phyloP scores from a whole-genome alignment of 2,329 filamentous ascomycete species.

The Nannizziopsis barbatae region DNA sequence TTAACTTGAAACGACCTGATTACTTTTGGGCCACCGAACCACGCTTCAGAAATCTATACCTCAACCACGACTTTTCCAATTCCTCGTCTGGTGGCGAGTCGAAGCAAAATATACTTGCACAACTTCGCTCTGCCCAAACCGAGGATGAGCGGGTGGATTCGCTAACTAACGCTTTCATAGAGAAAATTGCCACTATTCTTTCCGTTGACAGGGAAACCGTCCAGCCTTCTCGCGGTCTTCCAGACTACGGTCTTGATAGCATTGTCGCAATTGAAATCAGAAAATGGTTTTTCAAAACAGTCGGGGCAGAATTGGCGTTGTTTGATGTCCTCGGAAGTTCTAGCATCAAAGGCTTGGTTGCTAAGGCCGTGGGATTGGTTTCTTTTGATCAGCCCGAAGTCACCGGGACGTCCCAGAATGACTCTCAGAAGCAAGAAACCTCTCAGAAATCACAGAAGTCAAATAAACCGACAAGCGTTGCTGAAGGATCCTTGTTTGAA shows the following conservation, averaged over 20 bases:
- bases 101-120: conserved; percentile 12
- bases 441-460: too few species aligned
- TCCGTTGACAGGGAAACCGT: conserved; percentile 11
- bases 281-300: conserved; percentile 19
- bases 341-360: conserved; percentile 18
- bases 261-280: conserved; percentile 19
- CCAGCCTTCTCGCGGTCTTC: conserved; percentile 13
- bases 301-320: conserved; percentile 19
- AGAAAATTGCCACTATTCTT: conserved; percentile 13
- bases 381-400: background rate
- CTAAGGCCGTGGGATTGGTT: conserved; percentile 11
- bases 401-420: background rate
- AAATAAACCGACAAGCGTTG: background rate
- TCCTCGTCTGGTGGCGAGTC: conserved; percentile 10
- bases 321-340: conserved; percentile 21
- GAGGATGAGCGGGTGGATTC: conserved; percentile 10
- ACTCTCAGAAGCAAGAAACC: background rate
- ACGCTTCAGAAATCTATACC: conserved; percentile 18
- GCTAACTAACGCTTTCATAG: conserved; percentile 14
- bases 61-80: conserved; percentile 15
- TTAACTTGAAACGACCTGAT: conserved; percentile 18
- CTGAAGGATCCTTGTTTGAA: conserved; percentile 15
- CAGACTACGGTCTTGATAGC: conserved; percentile 18
- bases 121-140: conserved; percentile 11
- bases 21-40: conserved; percentile 17